Base-by-base conservation (phyloP, 2,329 filamentous ascomycete genomes). In the Cladophialophora psammophila region DNA sequence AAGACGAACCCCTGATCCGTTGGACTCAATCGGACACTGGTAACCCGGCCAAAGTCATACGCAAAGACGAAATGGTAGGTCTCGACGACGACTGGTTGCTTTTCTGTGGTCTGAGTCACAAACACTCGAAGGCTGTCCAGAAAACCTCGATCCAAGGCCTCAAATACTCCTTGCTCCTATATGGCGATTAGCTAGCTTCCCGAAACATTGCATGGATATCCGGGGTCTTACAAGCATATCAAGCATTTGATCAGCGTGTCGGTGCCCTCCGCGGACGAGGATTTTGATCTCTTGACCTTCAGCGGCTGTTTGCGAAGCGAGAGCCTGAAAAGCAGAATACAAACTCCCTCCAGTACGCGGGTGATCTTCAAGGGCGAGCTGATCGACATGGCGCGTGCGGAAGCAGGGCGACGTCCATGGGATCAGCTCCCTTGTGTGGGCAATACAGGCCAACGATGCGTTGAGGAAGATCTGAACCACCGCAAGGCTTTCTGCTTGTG, bases 81-180 rank as follows among this genome's bases (percentile, higher is more conserved):
- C 72, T 86, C 84, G 10, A 85, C 57, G n/a, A 84, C 78, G 35
- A 80, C 73, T 7, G 73, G 69, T 2, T 77, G 75, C 5, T 75
- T 65, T 18, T 78, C 70, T 20, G 76, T 76, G 66, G 81, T 76
- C 35, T 79, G 76, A 64, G 80, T 78, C 20, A 86, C 77, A 40
- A 79, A 81, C 36, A 85, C 70, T 65, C 84, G 80, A n/a, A 86
- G 65, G 2, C 79, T 78, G 34, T 78, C 76, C 3, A 86, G 76
- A 31, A 78, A 75, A 34, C 79, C 79, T 26, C 75, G 76, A 56
- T 77, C 73, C 4, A 86, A 69, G 5, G 82, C 82, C 18, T 81
- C 77, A 69, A 84, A 85, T 2, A 81, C 80, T 7, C 81, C 83
- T 31, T 77, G 74, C 73, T 86, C 83, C 83, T 85, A 61, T n/a